Percentiles rank a stretch among this genome's conserved stretches.
Evolutionary conservation across 2,329 filamentous ascomycete species (phyloP).

Genomic region (Chaetomium olivaceum): DNA sequence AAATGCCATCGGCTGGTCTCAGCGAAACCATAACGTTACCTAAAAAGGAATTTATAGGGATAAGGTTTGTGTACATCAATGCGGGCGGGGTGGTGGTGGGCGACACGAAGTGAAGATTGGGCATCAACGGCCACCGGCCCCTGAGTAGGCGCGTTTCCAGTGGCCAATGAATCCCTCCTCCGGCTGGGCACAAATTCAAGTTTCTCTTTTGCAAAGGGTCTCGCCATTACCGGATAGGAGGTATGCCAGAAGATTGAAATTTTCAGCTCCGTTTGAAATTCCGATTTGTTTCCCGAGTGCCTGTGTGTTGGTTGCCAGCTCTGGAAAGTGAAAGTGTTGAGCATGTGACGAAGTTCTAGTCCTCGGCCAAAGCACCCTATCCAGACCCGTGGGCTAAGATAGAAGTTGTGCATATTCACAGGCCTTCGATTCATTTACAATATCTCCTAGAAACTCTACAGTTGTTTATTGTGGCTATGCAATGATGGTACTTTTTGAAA

Average conservation of each 20-base stretch:
- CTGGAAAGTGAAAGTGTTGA: neutral
- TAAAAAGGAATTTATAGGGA: neutral
- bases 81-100: neutral
- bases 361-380: neutral
- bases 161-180: neutral
- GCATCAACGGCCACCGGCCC: neutral
- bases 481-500: neutral
- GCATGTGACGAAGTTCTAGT: neutral
- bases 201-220: neutral
- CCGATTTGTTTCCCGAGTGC: neutral
- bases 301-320: neutral
- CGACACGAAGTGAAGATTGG: neutral
- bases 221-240: neutral
- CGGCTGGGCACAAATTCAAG: neutral
- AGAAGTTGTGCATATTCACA: neutral
- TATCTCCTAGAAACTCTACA: neutral
- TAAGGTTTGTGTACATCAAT: neutral
- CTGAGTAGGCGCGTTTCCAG: neutral
- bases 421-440: neutral
- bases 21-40: neutral
- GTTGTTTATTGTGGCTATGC: neutral
- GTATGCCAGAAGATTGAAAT: neutral
- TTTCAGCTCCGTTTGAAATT: neutral
- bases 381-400: too few species aligned
- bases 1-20: neutral